These are phyloP conservation scores for Aspergillus sp. DNA, from an alignment of 2,329 filamentous ascomycete genomes.

Conservation along the genomic window DNA sequence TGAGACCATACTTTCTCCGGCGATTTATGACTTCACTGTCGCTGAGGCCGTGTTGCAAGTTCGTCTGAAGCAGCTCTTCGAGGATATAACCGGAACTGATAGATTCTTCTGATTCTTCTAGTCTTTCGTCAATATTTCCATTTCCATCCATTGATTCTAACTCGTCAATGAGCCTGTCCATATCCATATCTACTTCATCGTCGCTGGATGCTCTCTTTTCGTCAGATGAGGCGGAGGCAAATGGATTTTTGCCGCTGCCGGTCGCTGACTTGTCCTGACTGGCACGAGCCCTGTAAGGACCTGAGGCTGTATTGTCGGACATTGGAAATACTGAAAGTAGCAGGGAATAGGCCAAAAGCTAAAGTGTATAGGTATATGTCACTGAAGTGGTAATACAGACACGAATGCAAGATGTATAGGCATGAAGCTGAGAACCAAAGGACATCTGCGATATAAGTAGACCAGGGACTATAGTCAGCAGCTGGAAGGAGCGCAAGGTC, in stretches of 20 bases:
- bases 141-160: slow-evolving; percentile 77
- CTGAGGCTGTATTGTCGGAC: not conserved
- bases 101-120: slow-evolving; percentile 47
- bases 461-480: too few species aligned
- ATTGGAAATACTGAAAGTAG: not conserved
- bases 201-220: slow-evolving; percentile 1
- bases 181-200: slow-evolving; percentile 60
- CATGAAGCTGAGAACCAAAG: too few species aligned
- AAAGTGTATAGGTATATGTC: too few species aligned
- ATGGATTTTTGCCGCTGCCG: not conserved
- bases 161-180: slow-evolving; percentile 81
- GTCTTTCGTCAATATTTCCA: slow-evolving; percentile 53
- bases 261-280: not conserved
- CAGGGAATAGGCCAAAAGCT: not conserved
- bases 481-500: too few species aligned
- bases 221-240: not conserved
- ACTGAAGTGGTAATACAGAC: too few species aligned
- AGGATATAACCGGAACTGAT: slow-evolving; percentile 58
- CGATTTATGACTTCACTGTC: slow-evolving; percentile 61
- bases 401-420: too few species aligned
- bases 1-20: slow-evolving; percentile 72
- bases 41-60: slow-evolving; percentile 67
- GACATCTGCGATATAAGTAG: too few species aligned
- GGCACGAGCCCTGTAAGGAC: not conserved
- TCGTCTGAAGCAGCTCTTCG: slow-evolving; percentile 73